Conservation (phyloP, 495 filamentous ascomycete species). For the Collariella sp. region DNA sequence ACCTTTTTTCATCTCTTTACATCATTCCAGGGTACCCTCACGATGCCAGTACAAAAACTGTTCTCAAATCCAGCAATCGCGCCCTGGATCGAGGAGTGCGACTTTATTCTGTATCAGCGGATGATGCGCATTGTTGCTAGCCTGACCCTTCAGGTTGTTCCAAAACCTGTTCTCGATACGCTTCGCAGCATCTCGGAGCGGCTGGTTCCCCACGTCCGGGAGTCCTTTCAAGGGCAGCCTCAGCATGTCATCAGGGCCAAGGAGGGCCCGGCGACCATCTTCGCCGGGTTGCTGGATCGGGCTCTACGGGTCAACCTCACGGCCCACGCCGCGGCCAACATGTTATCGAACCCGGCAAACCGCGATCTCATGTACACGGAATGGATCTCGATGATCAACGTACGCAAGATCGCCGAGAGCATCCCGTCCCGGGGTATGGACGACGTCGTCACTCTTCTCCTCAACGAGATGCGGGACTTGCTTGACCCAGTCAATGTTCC, state of each 20-base stretch:
- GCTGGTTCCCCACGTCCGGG: conserved; percentile 66
- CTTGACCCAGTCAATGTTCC: conserved; percentile 53
- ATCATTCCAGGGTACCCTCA: conserved; percentile 90
- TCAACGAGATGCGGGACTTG: conserved; percentile 63
- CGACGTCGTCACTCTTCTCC: conserved; percentile 59
- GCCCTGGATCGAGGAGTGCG: conserved; percentile 89
- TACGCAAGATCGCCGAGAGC: conserved; percentile 56
- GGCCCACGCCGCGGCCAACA: conserved; percentile 73
- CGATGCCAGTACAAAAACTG: conserved; percentile 93
- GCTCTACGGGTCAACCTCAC: conserved; percentile 84
- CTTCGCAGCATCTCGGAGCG: conserved; percentile 75
- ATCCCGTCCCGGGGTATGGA: conserved; percentile 55
- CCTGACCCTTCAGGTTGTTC: conserved; percentile 80
- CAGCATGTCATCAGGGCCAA: conserved; percentile 77
- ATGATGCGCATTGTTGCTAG: conserved; percentile 86
- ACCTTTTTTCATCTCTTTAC: conserved; percentile 92
- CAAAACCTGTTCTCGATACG: conserved; percentile 70
- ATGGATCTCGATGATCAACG: conserved; percentile 72
- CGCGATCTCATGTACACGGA: conserved; percentile 89
- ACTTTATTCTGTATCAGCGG: conserved; percentile 89
- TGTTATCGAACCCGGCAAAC: conserved; percentile 62
- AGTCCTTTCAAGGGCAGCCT: conserved; percentile 73
- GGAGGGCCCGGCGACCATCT: conserved; percentile 78
- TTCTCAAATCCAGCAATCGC: conserved; percentile 73
- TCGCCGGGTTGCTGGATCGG: conserved; percentile 74